These are phyloP conservation scores for Plasmodium inui DNA, from an alignment of 169 alveolate species.

Conservation along the genomic window DNA sequence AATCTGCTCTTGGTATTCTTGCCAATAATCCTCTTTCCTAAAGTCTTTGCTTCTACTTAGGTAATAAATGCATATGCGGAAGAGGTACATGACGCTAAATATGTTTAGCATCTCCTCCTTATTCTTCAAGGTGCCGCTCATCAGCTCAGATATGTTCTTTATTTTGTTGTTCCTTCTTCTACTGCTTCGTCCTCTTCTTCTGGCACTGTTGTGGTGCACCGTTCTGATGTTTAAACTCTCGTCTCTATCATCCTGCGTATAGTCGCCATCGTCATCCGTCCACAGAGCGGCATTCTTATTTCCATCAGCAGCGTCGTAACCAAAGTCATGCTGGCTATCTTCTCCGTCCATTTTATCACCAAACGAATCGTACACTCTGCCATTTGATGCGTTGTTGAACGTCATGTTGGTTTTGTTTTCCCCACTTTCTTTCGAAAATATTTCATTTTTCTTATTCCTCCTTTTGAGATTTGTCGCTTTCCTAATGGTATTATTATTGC, in stretches of 20 bases:
- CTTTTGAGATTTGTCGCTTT: neutral
- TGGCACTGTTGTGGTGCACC: neutral
- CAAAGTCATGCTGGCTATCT: neutral
- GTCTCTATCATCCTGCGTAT: slow-evolving; percentile 1
- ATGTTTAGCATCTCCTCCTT: slow-evolving; percentile 74
- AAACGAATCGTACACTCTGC: neutral
- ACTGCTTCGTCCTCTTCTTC: neutral
- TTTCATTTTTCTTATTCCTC: neutral
- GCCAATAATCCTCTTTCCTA: slow-evolving; percentile 85
- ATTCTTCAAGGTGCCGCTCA: slow-evolving; percentile 3
- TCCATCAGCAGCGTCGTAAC: neutral
- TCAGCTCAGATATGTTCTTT: slow-evolving; percentile 15
- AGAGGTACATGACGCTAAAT: slow-evolving; percentile 80
- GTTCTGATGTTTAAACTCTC: neutral
- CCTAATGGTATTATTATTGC: neutral
- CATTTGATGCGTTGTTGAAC: neutral
- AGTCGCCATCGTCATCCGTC: slow-evolving; percentile 6
- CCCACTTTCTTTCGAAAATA: neutral
- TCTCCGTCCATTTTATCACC: slow-evolving; percentile 2
- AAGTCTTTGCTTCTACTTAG: slow-evolving; percentile 85
- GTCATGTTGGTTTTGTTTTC: neutral
- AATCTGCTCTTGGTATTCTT: slow-evolving; percentile 69
- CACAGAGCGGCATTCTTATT: neutral
- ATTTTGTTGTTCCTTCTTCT: neutral
- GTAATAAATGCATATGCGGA: slow-evolving; percentile 87